These are phyloP conservation scores for Lithohypha guttulata DNA, from an alignment of 2,329 filamentous ascomycete genomes.

Conservation along the genomic window DNA sequence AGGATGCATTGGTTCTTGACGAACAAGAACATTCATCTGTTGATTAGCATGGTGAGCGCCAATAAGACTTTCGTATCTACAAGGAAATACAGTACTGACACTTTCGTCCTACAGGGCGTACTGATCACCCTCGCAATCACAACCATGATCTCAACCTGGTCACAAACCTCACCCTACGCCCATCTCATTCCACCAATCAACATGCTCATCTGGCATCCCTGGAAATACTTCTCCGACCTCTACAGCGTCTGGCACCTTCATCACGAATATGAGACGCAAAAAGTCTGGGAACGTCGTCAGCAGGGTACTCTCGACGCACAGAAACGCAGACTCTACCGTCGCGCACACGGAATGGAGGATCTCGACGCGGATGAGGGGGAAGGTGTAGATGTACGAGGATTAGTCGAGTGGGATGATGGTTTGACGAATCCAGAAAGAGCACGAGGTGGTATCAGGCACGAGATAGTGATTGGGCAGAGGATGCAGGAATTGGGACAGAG, in stretches of 20 bases:
- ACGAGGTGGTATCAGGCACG: slow-evolving; percentile 23
- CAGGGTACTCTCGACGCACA: slow-evolving; percentile 71
- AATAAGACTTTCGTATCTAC: neutral
- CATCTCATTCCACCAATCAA: slow-evolving; percentile 65
- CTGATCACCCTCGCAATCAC: slow-evolving; percentile 24
- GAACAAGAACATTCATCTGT: slow-evolving; percentile 63
- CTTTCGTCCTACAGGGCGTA: slow-evolving; percentile 35
- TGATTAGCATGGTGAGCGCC: slow-evolving; percentile 72
- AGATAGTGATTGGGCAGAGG: slow-evolving; percentile 20
- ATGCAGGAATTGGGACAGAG: slow-evolving; percentile 23
- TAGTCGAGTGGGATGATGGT: slow-evolving; percentile 27
- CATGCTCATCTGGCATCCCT: slow-evolving; percentile 58
- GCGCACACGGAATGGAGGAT: slow-evolving; percentile 69
- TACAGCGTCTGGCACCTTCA: slow-evolving; percentile 67
- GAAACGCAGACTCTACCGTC: slow-evolving; percentile 75
- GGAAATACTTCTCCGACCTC: slow-evolving; percentile 54
- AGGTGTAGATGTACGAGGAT: slow-evolving; percentile 20
- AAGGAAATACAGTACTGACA: neutral
- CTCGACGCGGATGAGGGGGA: slow-evolving; percentile 30
- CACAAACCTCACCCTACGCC: slow-evolving; percentile 57
- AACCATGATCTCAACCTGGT: slow-evolving; percentile 24
- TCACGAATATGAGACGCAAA: slow-evolving; percentile 56
- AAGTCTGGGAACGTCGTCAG: slow-evolving; percentile 61
- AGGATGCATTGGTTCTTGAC: slow-evolving; percentile 79
- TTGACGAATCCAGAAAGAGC: slow-evolving; percentile 29